Conservation (phyloP, 2,329 filamentous ascomycete genomes). For the Fusarium heterosporum region DNA sequence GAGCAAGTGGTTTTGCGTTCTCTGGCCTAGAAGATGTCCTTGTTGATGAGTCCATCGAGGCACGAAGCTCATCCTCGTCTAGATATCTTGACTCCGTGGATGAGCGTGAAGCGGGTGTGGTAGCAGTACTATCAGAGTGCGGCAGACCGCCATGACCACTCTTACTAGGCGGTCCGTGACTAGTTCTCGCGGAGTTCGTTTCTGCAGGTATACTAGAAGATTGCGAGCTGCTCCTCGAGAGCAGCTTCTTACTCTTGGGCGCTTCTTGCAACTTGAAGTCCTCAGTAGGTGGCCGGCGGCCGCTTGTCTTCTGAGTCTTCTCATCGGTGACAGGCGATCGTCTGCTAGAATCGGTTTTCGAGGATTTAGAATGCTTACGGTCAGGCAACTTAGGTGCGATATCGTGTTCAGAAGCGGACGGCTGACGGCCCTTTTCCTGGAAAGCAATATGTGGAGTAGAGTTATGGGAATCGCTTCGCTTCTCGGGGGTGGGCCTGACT, state of each 20-base stretch:
- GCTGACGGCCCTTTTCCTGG: slow-evolving; percentile 79
- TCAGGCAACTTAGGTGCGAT: slow-evolving; percentile 61
- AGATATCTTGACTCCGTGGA: slow-evolving; percentile 69
- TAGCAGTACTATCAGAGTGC: slow-evolving; percentile 53
- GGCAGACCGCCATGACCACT: slow-evolving; percentile 45
- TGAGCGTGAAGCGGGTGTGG: slow-evolving; percentile 57
- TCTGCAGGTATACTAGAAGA: slow-evolving; percentile 55
- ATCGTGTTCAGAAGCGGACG: slow-evolving; percentile 66
- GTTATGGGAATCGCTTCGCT: slow-evolving; percentile 61
- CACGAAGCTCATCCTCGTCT: slow-evolving; percentile 64
- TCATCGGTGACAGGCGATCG: slow-evolving; percentile 54
- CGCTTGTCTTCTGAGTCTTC: slow-evolving; percentile 50
- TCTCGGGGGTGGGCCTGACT: slow-evolving; percentile 59
- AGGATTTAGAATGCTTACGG: slow-evolving; percentile 56
- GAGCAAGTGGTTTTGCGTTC: slow-evolving; percentile 63
- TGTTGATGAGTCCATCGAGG: slow-evolving; percentile 57
- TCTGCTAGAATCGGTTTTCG: slow-evolving; percentile 56
- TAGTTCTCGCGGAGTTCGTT: slow-evolving; percentile 50
- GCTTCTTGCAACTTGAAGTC: slow-evolving; percentile 86
- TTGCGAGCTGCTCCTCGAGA: slow-evolving; percentile 59
- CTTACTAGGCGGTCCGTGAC: slow-evolving; percentile 51
- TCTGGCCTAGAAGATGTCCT: slow-evolving; percentile 56
- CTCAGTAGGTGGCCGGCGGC: slow-evolving; percentile 59
- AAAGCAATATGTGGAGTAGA: slow-evolving; percentile 91
- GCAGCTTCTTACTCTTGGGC: slow-evolving; percentile 70